Evolutionary conservation across 495 filamentous ascomycete species (phyloP), one percentile per base, ranked within the genome.

Genomic region (Aspergillus indologenus): DNA sequence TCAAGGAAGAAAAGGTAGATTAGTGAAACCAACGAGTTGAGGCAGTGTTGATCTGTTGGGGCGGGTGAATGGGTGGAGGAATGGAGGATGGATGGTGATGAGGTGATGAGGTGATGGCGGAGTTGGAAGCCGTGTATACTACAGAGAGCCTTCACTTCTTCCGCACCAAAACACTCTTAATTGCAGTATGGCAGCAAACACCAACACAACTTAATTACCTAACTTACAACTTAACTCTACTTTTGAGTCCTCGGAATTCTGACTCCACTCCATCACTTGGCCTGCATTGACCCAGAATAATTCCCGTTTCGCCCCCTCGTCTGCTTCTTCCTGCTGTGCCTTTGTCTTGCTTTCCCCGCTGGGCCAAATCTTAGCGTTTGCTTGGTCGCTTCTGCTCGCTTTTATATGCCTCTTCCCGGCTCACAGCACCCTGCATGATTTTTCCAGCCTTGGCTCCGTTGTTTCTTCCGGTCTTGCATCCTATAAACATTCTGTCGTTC

Each of bases 401-500:
- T 50, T 51, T 51, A 51, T 51, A 51, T 51, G 48, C 48, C 23
- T 51, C 48, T 17, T 20, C 19, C 48, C 23, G 48, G n/a, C 48
- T 24, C 23, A 20, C 22, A n/a, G 17, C 48, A 18, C 18, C 48
- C 17, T 18, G 23, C 22, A 29, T 34, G 18, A 29, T n/a, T 24
- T n/a, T 31, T 29, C 18, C 48, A 51, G 48, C 48, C 48, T 24
- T 51, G 48, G 48, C 23, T 51, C 48, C 31, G 34, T 49, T 12
- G 48, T 50, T 40, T 40, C 34, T 40, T 40, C 34, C 34, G 34
- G 5, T 8, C 34, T 7, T 40, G 34, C 34, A 40, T 40, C 34
- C 34, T 40, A 40, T 40, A 40, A 40, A 40, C 34, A 40, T 40
- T 40, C 48, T 50, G 23, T 51, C 48, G 14, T 50, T 51, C 15